A percentile compares a stretch with the other conserved stretches of the same genome.
Evolutionary conservation across 164 flowering plant species (phyloP).

Genomic region (Aristolochia californica): DNA sequence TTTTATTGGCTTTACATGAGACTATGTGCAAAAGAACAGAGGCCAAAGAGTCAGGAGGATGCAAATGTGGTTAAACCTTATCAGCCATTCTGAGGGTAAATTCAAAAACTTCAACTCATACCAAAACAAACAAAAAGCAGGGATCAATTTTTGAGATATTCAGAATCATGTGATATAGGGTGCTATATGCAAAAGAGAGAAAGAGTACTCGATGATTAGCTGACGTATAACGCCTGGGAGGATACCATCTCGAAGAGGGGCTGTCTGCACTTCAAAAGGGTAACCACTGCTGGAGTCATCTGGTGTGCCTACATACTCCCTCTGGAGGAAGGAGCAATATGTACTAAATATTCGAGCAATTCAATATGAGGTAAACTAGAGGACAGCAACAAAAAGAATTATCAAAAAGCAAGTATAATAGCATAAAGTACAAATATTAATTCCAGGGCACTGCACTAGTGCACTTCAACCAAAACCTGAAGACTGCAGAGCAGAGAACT

Average conservation of each 20-base stretch:
- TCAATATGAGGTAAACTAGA: no score
- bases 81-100: no score
- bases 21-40: no score
- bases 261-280: slow-evolving; percentile 74
- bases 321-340: slow-evolving; percentile 21
- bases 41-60: no score
- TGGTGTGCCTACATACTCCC: slow-evolving; percentile 14
- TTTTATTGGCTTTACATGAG: no score
- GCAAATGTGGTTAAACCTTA: no score
- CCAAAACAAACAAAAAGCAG: no score
- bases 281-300: slow-evolving; percentile 9
- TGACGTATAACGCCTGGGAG: slow-evolving; percentile 86
- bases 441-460: not conserved
- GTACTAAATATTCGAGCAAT: no score
- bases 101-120: no score
- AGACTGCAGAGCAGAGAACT: no score
- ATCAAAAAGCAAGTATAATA: not conserved
- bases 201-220: slow-evolving; percentile 53
- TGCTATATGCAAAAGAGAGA: not conserved
- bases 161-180: no score
- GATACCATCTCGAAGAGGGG: slow-evolving; percentile 68
- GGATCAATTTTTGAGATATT: not conserved
- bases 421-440: not conserved
- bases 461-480: no score
- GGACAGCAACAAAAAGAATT: not conserved